A percentile compares a stretch with the other conserved stretches of the same genome.
phyloP scores from a whole-genome alignment of 2,329 filamentous ascomycete genomes.

The Verticillium nubilum region DNA sequence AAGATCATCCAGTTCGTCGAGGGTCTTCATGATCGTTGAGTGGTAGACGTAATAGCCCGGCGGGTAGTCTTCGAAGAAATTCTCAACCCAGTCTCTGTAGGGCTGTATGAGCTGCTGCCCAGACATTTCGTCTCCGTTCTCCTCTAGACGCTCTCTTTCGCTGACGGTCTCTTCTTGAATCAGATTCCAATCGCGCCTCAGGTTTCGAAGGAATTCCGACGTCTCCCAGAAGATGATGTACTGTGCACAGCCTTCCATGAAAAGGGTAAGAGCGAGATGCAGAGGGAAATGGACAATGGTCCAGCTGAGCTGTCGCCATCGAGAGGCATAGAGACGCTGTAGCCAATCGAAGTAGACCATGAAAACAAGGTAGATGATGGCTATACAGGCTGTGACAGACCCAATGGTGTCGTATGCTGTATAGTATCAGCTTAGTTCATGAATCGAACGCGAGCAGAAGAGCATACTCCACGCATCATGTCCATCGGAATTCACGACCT shows the following conservation, averaged over 20 bases:
- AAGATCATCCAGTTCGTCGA: constrained; percentile 21
- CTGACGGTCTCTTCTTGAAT: neutral
- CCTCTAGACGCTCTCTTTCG: neutral
- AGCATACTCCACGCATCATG: constrained; percentile 32
- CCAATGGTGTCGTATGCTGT: constrained; percentile 32
- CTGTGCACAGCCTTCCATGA: constrained; percentile 59
- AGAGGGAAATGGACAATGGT: constrained; percentile 55
- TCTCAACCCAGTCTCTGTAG: neutral
- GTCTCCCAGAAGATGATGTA: constrained; percentile 40
- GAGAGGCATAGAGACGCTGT: constrained; percentile 53
- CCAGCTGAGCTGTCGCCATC: constrained; percentile 55
- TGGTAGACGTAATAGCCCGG: constrained; percentile 16
- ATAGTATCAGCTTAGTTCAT: neutral
- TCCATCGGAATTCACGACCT: neutral
- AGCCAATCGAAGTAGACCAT: constrained; percentile 56
- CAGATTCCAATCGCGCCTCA: neutral
- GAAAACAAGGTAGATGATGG: constrained; percentile 39
- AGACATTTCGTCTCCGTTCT: constrained; percentile 14
- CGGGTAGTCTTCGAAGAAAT: constrained; percentile 17
- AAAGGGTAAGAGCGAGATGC: constrained; percentile 56
- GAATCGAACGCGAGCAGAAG: neutral
- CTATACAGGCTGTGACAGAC: constrained; percentile 29
- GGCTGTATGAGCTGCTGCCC: neutral
- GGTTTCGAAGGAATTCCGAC: neutral
- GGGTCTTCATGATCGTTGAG: constrained; percentile 14